Percentiles rank a stretch among this genome's conserved stretches.
Conservation (phyloP, 2,329 filamentous ascomycete species). For the Endoconidiophora laricicola region DNA sequence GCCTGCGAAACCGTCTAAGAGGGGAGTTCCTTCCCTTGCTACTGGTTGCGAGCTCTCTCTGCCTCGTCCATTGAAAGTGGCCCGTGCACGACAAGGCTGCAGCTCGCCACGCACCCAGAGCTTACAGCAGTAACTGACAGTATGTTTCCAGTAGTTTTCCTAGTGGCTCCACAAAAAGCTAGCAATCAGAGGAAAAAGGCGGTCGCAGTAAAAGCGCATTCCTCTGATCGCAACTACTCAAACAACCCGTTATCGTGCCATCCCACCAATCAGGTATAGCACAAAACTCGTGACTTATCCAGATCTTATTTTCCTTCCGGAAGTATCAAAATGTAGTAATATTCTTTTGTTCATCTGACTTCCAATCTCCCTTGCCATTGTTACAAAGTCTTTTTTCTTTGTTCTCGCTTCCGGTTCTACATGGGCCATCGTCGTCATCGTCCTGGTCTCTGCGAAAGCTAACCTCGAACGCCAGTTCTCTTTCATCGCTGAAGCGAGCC, state of each 20-base stretch:
- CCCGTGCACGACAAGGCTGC: slow-evolving; percentile 12
- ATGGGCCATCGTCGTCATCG: not conserved
- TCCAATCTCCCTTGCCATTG: not conserved
- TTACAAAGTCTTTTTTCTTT: not conserved
- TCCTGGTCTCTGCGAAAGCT: no score
- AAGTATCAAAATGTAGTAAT: not conserved
- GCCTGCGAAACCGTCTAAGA: not conserved
- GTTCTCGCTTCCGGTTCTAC: not conserved
- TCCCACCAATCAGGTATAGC: no score
- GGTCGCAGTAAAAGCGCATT: no score
- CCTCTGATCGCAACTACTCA: no score
- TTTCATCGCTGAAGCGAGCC: no score
- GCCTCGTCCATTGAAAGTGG: slow-evolving; percentile 5
- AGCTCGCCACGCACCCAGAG: slow-evolving; percentile 10
- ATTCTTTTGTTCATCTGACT: not conserved
- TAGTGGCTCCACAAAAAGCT: not conserved
- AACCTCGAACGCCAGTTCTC: no score
- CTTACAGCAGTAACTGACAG: not conserved
- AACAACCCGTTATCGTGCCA: not conserved
- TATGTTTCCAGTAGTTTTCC: not conserved
- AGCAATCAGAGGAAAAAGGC: no score
- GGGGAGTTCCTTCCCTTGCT: slow-evolving; percentile 7
- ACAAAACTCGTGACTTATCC: not conserved
- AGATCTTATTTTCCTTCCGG: not conserved
- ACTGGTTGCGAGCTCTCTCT: slow-evolving; percentile 1